Conservation (phyloP, 2,329 filamentous ascomycete species). For the Chlorencoelia australis region DNA sequence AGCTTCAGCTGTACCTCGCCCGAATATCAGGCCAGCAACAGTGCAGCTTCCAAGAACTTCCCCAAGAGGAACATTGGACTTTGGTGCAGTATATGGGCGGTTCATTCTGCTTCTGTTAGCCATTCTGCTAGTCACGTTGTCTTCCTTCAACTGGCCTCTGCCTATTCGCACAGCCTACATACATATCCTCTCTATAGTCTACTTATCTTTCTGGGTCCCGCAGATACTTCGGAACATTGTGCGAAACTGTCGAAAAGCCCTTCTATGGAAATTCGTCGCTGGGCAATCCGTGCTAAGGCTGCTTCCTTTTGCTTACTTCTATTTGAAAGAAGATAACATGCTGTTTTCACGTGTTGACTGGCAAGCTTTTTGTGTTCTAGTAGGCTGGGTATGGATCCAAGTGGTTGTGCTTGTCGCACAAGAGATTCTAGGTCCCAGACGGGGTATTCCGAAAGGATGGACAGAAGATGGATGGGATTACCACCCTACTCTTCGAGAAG, state of each 20-base stretch:
- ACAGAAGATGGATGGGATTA: conserved; percentile 82
- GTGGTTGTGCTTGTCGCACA: conserved; percentile 69
- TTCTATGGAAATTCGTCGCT: conserved; percentile 84
- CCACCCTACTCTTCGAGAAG: conserved; percentile 77
- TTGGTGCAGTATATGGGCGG: conserved; percentile 47
- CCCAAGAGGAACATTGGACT: conserved; percentile 27
- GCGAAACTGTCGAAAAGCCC: conserved; percentile 81
- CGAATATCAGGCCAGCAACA: conserved; percentile 17
- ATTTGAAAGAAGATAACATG: conserved; percentile 67
- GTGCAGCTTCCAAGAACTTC: conserved; percentile 20
- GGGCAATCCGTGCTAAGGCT: conserved; percentile 74
- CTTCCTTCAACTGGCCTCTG: conserved; percentile 51
- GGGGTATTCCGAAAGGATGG: conserved; percentile 65
- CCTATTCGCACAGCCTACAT: conserved; percentile 44
- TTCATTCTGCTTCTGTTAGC: conserved; percentile 46
- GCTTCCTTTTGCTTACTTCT: conserved; percentile 78
- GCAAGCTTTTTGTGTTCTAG: conserved; percentile 52
- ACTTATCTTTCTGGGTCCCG: conserved; percentile 85
- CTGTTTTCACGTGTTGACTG: conserved; percentile 65
- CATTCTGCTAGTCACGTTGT: conserved; percentile 48
- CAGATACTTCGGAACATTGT: conserved; percentile 86
- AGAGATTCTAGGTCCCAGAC: conserved; percentile 78
- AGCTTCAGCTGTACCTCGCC: conserved; percentile 17
- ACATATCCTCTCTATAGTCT: conserved; percentile 57
- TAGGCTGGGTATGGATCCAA: conserved; percentile 81